A percentile compares a stretch with the other conserved stretches of the same genome.
These are phyloP conservation scores for Apodospora peruviana DNA, from an alignment of 495 filamentous ascomycete species.

Conservation along the genomic window DNA sequence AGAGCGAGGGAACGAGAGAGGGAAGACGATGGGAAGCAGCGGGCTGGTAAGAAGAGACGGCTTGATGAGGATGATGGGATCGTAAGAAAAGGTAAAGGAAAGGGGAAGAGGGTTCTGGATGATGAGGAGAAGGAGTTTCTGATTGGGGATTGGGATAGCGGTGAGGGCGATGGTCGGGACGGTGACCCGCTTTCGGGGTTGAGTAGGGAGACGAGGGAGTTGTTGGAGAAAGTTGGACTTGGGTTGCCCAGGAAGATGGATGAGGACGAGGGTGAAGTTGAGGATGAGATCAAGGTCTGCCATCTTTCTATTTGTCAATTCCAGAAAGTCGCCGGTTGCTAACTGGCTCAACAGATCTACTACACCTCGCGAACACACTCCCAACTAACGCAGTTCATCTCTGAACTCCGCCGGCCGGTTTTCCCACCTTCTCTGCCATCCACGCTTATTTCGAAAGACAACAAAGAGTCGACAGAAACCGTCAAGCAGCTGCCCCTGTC, in stretches of 20 bases:
- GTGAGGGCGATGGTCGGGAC: constrained; percentile 42
- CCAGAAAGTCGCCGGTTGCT: neutral
- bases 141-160: constrained; percentile 70
- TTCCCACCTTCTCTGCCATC: constrained; percentile 55
- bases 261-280: constrained; percentile 44
- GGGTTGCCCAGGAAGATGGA: constrained; percentile 17
- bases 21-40: constrained; percentile 36
- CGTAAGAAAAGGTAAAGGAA: constrained; percentile 18
- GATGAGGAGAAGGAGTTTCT: constrained; percentile 69
- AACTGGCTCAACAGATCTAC: constrained; percentile 54
- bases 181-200: constrained; percentile 32
- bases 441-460: constrained; percentile 18
- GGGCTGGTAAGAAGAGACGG: neutral
- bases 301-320: neutral
- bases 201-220: constrained; percentile 56
- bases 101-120: constrained; percentile 24
- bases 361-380: constrained; percentile 96
- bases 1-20: constrained; percentile 61
- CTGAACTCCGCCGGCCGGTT: constrained; percentile 75
- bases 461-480: constrained; percentile 46
- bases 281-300: constrained; percentile 57
- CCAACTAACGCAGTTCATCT: constrained; percentile 88
- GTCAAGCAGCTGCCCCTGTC: constrained; percentile 85
- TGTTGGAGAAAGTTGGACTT: constrained; percentile 56
- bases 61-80: constrained; percentile 13